These are phyloP conservation scores for Agrocybe chaxingu DNA, from an alignment of 768 basidiomycete species.

Conservation along the genomic window DNA sequence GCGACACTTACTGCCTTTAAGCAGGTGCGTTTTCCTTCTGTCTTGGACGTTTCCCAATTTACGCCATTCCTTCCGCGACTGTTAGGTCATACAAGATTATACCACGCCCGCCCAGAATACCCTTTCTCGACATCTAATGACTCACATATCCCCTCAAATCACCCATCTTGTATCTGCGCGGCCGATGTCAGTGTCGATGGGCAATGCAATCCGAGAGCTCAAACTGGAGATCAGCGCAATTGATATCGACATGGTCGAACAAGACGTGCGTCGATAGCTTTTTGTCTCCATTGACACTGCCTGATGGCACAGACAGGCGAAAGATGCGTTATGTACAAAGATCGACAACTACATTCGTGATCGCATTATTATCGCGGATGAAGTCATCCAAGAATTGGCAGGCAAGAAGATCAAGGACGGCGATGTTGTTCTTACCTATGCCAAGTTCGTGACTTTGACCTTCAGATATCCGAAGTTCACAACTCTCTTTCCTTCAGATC, in stretches of 20 bases:
- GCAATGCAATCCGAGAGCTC: constrained; percentile 89
- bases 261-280: constrained; percentile 59
- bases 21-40: constrained; percentile 52
- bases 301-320: constrained; percentile 56
- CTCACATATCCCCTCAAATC: constrained; percentile 90
- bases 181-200: constrained; percentile 92
- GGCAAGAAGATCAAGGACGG: constrained; percentile 93
- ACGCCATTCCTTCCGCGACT: constrained; percentile 1
- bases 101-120: constrained; percentile 83
- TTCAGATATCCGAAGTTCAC: background rate
- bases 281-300: constrained; percentile 1
- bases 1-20: constrained; percentile 91
- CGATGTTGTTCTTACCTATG: constrained; percentile 91
- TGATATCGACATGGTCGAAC: constrained; percentile 91
- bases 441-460: constrained; percentile 50
- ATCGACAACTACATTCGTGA: constrained; percentile 95
- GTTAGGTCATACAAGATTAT: constrained; percentile 88
- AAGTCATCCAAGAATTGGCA: constrained; percentile 88
- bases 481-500: constrained; percentile 50
- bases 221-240: constrained; percentile 93
- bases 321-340: constrained; percentile 74
- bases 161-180: constrained; percentile 83
- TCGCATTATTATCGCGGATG: constrained; percentile 88
- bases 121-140: constrained; percentile 87
- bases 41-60: constrained; percentile 9